Evolutionary conservation across 1,284 basidiomycete genomes (phyloP), one percentile per base, ranked within the genome.

Genomic region (Malassezia sp.): DNA sequence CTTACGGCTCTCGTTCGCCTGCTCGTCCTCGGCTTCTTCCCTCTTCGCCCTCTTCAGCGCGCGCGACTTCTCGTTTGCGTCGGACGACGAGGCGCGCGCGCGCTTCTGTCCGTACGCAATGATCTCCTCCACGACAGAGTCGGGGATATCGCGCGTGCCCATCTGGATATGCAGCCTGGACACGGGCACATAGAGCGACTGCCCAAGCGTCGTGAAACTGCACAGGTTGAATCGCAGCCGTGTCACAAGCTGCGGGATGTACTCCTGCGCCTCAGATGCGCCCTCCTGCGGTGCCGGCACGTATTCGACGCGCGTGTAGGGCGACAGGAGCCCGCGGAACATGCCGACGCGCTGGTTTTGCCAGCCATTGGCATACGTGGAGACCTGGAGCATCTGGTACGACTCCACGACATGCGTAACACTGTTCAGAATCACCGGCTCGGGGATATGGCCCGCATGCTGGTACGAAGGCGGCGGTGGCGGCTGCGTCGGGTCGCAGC

Each of bases 301-400:
- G 21, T 35, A 21, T 15, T 46, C 33, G 14, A 49, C 42, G 12
- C 28, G 31, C 1, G 52, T 39, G 23, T 38, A 40, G 3, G 54
- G 42, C 8, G 46, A 20, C 5, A 56, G 33, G 3, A 40, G 30
- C 0, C 28, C 52, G 1, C 52, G 46, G 2, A 51, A 18, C 24
- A 38, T 40, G 17, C 52, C 52, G 6, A 44, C 21, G 14, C 37
- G 34, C 15, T 54, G 51, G 6, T 36, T 34, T 24, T 46, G 52
- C 54, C 54, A 56, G n/a, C 54, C 52, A 28, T 47, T 54, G 21
- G 31, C 39, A 20, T 49, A 54, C 0, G 40, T 21, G 8, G 35
- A 24, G n/a, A 38, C 17, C 31, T 45, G 45, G 28, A 37, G 26
- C 37, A 50, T 35, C 10, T 42, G 31, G 11, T 49, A 30, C n/a